Conservation (phyloP, 345 rosid species). For the Brassica rapa region DNA sequence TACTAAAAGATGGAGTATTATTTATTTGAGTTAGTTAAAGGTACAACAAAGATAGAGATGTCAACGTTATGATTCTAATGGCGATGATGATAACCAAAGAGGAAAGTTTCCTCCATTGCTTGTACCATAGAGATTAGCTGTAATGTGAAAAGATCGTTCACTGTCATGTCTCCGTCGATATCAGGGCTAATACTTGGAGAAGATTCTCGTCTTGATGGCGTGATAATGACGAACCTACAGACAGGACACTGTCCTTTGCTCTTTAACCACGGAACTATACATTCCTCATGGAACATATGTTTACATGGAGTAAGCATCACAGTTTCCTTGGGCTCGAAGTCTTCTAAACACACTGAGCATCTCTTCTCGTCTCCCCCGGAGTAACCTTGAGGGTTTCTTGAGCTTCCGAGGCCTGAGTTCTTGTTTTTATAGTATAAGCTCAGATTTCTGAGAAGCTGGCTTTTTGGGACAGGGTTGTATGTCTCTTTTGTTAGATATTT, state of each 20-base stretch:
- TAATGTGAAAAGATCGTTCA: constrained; percentile 31
- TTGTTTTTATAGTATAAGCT: constrained; percentile 58
- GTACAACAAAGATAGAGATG: not conserved
- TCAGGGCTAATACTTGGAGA: not conserved
- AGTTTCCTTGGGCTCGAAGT: constrained; percentile 62
- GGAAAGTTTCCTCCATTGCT: constrained; percentile 53
- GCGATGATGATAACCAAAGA: constrained; percentile 28
- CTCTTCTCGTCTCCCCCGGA: constrained; percentile 51
- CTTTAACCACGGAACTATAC: constrained; percentile 78
- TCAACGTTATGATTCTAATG: not conserved
- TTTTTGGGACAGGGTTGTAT: constrained; percentile 59
- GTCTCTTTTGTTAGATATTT: constrained; percentile 57
- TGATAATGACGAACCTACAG: constrained; percentile 55
- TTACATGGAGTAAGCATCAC: constrained; percentile 79
- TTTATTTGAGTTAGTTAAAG: not conserved
- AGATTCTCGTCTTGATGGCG: constrained; percentile 18
- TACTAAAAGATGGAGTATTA: not conserved
- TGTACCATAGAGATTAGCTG: constrained; percentile 49
- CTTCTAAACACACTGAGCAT: constrained; percentile 80
- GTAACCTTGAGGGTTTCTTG: constrained; percentile 1
- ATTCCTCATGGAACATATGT: constrained; percentile 87
- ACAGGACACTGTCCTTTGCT: constrained; percentile 72
- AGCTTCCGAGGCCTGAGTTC: not conserved
- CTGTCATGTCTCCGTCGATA: constrained; percentile 9
- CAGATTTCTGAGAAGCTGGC: constrained; percentile 45